Percentiles rank a stretch among this genome's conserved stretches.
These are phyloP conservation scores for Zygotorulaspora sp. DNA, from an alignment of 805 yeast genomes.

Conservation along the genomic window DNA sequence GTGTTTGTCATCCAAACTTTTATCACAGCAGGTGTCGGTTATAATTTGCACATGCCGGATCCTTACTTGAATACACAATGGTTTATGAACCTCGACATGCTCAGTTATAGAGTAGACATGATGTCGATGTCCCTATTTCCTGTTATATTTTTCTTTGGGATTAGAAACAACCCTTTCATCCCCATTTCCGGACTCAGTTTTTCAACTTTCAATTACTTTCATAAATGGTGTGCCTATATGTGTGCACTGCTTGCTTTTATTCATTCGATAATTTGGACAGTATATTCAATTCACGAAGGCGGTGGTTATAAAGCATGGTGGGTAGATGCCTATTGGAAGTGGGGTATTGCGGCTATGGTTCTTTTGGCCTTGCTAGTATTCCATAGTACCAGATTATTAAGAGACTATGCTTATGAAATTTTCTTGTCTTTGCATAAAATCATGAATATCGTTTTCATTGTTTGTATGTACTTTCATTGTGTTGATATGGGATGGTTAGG, in stretches of 20 bases:
- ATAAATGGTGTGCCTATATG: constrained; percentile 60
- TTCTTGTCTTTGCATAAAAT: constrained; percentile 56
- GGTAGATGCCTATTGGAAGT: constrained; percentile 43
- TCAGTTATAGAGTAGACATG: constrained; percentile 54
- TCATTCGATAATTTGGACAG: constrained; percentile 57
- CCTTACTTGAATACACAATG: constrained; percentile 35
- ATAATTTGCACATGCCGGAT: constrained; percentile 37
- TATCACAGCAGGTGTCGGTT: constrained; percentile 36
- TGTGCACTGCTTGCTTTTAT: constrained; percentile 46
- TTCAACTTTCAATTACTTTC: constrained; percentile 57
- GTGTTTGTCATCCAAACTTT: constrained; percentile 33
- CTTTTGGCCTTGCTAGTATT: constrained; percentile 42
- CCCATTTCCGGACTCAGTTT: constrained; percentile 57
- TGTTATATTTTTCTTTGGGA: constrained; percentile 56
- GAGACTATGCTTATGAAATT: constrained; percentile 54
- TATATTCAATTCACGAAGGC: constrained; percentile 40
- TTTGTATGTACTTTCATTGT: constrained; percentile 58
- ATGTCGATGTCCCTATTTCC: constrained; percentile 54
- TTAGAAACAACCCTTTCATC: constrained; percentile 66
- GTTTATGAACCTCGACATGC: constrained; percentile 34
- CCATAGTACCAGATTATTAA: constrained; percentile 48
- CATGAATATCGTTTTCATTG: constrained; percentile 49
- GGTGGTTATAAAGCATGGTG: constrained; percentile 42
- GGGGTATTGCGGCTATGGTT: constrained; percentile 47
- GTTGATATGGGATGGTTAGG: constrained; percentile 48